Conservation (phyloP, 2,329 filamentous ascomycete genomes). For the Chaetomium sp. region DNA sequence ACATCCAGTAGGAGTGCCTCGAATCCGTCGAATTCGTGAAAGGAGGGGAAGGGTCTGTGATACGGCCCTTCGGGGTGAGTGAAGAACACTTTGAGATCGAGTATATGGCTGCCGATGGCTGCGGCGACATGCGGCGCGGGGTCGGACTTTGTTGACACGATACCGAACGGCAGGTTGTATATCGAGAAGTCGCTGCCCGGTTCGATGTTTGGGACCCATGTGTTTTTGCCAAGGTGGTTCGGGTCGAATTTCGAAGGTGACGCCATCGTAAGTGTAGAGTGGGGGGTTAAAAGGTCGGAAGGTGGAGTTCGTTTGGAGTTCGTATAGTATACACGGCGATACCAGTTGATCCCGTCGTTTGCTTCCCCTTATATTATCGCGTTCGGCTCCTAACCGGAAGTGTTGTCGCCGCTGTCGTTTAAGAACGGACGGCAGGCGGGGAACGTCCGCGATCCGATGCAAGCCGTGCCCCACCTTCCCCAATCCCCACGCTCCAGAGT, state of each 20-base stretch:
- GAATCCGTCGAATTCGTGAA: slow-evolving; percentile 8
- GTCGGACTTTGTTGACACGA: slow-evolving; percentile 52
- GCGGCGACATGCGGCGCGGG: slow-evolving; percentile 48
- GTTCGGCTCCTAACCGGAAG: too few species aligned
- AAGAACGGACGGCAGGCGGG: too few species aligned
- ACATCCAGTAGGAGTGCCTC: slow-evolving; percentile 1
- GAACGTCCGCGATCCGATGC: too few species aligned
- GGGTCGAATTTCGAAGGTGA: neutral
- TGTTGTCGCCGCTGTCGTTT: too few species aligned
- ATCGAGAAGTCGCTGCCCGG: slow-evolving; percentile 61
- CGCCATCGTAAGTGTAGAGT: too few species aligned
- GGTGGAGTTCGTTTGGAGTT: neutral
- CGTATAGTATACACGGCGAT: neutral
- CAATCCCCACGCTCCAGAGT: too few species aligned
- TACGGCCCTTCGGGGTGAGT: slow-evolving; percentile 48
- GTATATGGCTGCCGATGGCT: slow-evolving; percentile 60
- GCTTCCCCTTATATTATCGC: too few species aligned
- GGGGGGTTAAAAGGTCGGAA: too few species aligned
- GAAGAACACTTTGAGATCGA: slow-evolving; percentile 60
- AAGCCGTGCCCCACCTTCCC: too few species aligned
- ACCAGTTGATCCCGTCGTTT: too few species aligned
- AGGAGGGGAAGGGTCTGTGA: slow-evolving; percentile 26
- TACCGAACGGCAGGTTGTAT: slow-evolving; percentile 69
- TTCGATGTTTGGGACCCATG: slow-evolving; percentile 29
- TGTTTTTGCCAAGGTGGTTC: slow-evolving; percentile 8